Evolutionary conservation across 129 eudicot genomes (phyloP).

Genomic region (Saposhnikovia divaricata): DNA sequence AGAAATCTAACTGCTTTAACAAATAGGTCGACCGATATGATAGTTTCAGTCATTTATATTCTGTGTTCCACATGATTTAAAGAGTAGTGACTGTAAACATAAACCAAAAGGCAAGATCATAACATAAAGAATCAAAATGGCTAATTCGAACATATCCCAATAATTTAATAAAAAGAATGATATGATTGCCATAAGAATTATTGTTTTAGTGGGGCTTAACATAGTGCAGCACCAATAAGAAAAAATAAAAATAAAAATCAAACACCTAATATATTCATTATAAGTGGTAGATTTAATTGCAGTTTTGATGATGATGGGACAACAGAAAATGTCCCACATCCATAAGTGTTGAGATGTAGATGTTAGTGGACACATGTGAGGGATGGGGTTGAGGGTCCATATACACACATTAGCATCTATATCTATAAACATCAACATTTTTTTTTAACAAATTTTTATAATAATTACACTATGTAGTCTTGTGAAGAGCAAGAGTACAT

Average conservation of each 20-base stretch:
- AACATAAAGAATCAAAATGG: not conserved
- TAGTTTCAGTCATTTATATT: not conserved
- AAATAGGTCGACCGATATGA: not conserved
- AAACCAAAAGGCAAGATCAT: not conserved
- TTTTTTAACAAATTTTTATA: not conserved
- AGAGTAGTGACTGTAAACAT: not conserved
- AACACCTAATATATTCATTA: not conserved
- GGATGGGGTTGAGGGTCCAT: not conserved
- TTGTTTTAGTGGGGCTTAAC: slow-evolving; percentile 1
- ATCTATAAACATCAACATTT: not conserved
- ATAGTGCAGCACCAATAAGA: not conserved
- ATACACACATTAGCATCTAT: not conserved
- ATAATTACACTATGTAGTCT: too few species aligned
- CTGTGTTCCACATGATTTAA: not conserved
- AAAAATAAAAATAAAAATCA: not conserved
- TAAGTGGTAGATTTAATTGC: slow-evolving; percentile 1
- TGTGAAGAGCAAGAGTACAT: too few species aligned
- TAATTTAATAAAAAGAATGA: not conserved
- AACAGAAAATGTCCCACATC: not conserved
- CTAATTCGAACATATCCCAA: not conserved
- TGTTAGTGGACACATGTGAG: slow-evolving; percentile 2
- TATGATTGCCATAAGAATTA: not conserved
- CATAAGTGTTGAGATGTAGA: slow-evolving; percentile 4
- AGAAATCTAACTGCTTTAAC: not conserved
- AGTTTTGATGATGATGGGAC: slow-evolving; percentile 3